These are phyloP conservation scores for Cinchona pubescens DNA, from an alignment of 257 asterid species.

Conservation along the genomic window DNA sequence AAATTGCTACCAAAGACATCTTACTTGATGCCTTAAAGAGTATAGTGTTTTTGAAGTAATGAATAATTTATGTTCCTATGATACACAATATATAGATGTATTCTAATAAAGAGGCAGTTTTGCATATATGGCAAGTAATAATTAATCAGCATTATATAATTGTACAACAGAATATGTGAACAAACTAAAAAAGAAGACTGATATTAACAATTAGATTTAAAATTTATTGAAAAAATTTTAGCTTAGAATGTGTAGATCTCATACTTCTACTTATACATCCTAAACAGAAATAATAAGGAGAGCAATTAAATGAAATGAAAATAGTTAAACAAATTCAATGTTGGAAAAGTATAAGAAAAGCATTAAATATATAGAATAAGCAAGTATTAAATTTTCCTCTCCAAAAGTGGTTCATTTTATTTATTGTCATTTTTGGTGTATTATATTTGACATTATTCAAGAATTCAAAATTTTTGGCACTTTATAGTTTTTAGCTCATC, in stretches of 20 bases:
- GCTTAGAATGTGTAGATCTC: neutral
- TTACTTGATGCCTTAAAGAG: neutral
- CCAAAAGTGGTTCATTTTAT: neutral
- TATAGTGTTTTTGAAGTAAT: neutral
- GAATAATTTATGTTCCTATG: neutral
- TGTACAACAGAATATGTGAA: too few species aligned
- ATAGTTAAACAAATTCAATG: neutral
- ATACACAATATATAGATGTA: neutral
- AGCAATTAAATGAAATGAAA: neutral
- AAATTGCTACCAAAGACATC: neutral
- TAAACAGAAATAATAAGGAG: too few species aligned
- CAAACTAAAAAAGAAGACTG: too few species aligned
- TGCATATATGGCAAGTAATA: too few species aligned
- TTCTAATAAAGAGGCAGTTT: neutral
- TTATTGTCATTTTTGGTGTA: neutral
- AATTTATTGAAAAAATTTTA: neutral
- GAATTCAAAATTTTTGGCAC: too few species aligned
- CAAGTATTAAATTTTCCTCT: neutral
- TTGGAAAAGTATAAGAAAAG: neutral
- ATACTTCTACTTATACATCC: neutral
- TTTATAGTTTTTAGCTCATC: too few species aligned
- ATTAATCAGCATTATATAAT: too few species aligned
- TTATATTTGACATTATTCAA: too few species aligned
- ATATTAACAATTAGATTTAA: neutral
- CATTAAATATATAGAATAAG: too few species aligned